Base-by-base conservation (phyloP, 495 filamentous ascomycete genomes). In the Bombardia bombarda region DNA sequence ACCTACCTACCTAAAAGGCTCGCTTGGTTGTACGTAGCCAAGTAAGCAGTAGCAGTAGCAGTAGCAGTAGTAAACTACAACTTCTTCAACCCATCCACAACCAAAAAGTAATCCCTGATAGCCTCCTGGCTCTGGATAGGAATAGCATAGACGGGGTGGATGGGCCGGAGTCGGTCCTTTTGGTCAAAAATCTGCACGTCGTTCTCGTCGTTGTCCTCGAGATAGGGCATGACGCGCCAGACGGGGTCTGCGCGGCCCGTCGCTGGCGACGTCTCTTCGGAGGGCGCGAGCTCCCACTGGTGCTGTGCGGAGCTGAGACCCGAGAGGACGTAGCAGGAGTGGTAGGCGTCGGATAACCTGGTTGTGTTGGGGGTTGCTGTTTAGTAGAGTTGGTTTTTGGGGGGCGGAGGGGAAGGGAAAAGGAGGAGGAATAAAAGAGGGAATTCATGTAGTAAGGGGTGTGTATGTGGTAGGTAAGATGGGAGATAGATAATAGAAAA, bases 141-240 rank as follows among this genome's bases (percentile, higher is more conserved):
- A 40, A 96, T 80, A 42, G 87, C 82, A 68, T 82, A 96, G 18
- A 96, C 70, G 8, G 92, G 92, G 62, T 97, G 87, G 22, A 87
- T 69, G 16, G 67, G 70, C 38, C 46, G 63, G 33, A 85, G 66
- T 22, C 70, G 55, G 49, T 80, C 70, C 32, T 67, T 62, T 20
- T 74, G 68, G 25, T 67, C 64, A 46, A 65, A 79, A 42, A 76
- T 55, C 55, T 72, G 73, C 32, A 51, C 55, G 19, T 67, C 70
- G 42, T 63, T 68, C 41, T 64, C 69, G 39, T 51, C 55, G 19
- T 67, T 69, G 42, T 63, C 68, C 41, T 64, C 69, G 39, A 70
- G 63, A 35, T 64, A 62, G 8, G 71, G 73, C 21, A 66, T 57
- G 23, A 71, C 77, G 30, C 64, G 67, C 86, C 84, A 94, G 33